phyloP scores from a whole-genome alignment of 2,329 filamentous ascomycete genomes.

The Fusarium pseudoanthophilum region DNA sequence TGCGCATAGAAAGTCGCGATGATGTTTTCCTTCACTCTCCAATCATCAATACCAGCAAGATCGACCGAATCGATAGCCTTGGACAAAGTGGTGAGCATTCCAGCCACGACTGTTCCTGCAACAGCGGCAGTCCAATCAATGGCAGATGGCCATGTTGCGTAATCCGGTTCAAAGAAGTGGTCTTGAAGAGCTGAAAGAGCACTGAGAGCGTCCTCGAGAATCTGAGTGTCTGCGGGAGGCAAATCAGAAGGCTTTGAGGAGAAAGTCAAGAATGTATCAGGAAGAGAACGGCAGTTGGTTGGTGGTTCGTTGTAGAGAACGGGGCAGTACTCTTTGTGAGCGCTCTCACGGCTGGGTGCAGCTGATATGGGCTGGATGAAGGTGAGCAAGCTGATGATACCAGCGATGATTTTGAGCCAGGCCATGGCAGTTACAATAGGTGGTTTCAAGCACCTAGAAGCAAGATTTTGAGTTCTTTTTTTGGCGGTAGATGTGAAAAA shows the following conservation, averaged over 20 bases:
- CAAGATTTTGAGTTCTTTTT: neutral
- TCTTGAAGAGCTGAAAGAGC: slow-evolving; percentile 82
- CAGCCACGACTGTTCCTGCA: slow-evolving; percentile 80
- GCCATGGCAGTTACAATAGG: slow-evolving; percentile 16
- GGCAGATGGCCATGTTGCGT: slow-evolving; percentile 83
- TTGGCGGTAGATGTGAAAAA: neutral
- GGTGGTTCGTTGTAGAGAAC: slow-evolving; percentile 34
- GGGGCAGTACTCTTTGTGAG: slow-evolving; percentile 37
- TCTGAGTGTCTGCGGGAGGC: slow-evolving; percentile 29
- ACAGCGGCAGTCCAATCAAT: slow-evolving; percentile 97
- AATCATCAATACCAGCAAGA: slow-evolving; percentile 50
- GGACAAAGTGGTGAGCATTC: slow-evolving; percentile 77
- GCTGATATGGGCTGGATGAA: slow-evolving; percentile 15
- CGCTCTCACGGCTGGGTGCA: slow-evolving; percentile 16
- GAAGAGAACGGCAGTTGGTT: slow-evolving; percentile 31
- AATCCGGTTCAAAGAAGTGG: slow-evolving; percentile 79
- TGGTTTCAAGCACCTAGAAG: neutral
- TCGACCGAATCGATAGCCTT: slow-evolving; percentile 59
- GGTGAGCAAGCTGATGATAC: slow-evolving; percentile 19
- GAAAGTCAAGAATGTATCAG: slow-evolving; percentile 39
- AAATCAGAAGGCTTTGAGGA: slow-evolving; percentile 8
- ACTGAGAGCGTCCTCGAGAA: slow-evolving; percentile 64
- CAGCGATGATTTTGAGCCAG: slow-evolving; percentile 20
- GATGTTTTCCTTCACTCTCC: slow-evolving; percentile 75
- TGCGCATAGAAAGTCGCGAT: slow-evolving; percentile 86